phyloP scores from a whole-genome alignment of 2,329 filamentous ascomycete species.

The Penicillium paneum region DNA sequence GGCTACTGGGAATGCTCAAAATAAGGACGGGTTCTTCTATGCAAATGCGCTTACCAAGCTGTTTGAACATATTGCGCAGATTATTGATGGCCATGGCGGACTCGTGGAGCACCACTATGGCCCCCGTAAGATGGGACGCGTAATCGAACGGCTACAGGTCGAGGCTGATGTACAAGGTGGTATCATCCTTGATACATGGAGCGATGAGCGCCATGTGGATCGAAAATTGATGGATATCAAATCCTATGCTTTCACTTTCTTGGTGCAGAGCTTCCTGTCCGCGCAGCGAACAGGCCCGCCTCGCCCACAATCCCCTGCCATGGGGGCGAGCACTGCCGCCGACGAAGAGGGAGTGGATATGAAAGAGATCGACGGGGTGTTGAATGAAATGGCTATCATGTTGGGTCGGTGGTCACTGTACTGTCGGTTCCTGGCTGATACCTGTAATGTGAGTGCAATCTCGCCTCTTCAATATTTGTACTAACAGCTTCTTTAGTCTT shows the following conservation, averaged over 20 bases:
- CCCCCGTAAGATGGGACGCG: slow-evolving; percentile 84
- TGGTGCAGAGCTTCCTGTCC: slow-evolving; percentile 89
- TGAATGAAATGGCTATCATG: slow-evolving; percentile 89
- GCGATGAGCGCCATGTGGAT: slow-evolving; percentile 80
- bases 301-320: slow-evolving; percentile 73
- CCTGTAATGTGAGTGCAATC: slow-evolving; percentile 65
- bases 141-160: slow-evolving; percentile 87
- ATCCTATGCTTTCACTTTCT: slow-evolving; percentile 94
- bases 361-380: slow-evolving; percentile 85
- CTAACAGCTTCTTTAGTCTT: slow-evolving; percentile 12
- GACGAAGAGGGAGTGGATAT: slow-evolving; percentile 95
- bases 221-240: slow-evolving; percentile 91
- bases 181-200: slow-evolving; percentile 93
- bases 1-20: slow-evolving; percentile 56
- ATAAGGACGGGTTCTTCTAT: slow-evolving; percentile 83
- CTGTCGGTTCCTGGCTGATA: slow-evolving; percentile 79
- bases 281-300: slow-evolving; percentile 65
- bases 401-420: slow-evolving; percentile 91
- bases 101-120: slow-evolving; percentile 95
- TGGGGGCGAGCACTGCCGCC: slow-evolving; percentile 50
- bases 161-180: slow-evolving; percentile 96
- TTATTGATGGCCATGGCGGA: slow-evolving; percentile 85
- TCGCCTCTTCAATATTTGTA: not conserved
- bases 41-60: slow-evolving; percentile 84
- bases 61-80: slow-evolving; percentile 96